A percentile compares a stretch with the other conserved stretches of the same genome.
Conservation (phyloP, 75 land plant genomes). For the Azolla pinnata region DNA sequence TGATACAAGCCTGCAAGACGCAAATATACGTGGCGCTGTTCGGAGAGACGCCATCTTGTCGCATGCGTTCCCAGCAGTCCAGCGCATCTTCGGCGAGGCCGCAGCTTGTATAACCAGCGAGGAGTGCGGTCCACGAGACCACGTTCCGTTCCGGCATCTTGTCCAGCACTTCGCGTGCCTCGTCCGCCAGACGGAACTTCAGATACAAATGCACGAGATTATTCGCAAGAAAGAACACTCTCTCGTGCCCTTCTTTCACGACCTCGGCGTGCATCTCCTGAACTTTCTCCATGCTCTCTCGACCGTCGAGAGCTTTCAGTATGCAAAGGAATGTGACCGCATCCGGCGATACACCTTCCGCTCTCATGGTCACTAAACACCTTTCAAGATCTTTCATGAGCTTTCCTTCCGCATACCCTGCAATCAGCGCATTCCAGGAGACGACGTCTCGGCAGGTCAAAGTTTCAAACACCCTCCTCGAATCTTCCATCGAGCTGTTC, state of each 20-base stretch:
- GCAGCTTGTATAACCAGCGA: conserved; percentile 29
- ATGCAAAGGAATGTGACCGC: conserved; percentile 20
- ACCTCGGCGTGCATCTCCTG: conserved; percentile 27
- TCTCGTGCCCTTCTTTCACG: conserved; percentile 19
- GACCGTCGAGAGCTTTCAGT: conserved; percentile 16
- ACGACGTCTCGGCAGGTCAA: conserved; percentile 11
- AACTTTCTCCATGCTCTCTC: conserved; percentile 12
- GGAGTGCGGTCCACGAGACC: conserved; percentile 42
- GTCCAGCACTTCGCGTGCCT: conserved; percentile 23
- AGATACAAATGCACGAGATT: conserved; percentile 41
- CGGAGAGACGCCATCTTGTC: conserved; percentile 18
- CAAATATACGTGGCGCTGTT: conserved; percentile 29
- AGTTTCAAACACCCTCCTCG: conserved; percentile 21
- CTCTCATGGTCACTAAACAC: conserved; percentile 24
- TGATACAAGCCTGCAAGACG: conserved; percentile 33
- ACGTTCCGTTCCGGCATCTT: conserved; percentile 25
- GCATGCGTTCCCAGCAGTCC: conserved; percentile 17
- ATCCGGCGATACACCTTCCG: conserved; percentile 9
- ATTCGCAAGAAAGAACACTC: conserved; percentile 27
- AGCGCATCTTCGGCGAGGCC: conserved; percentile 19
- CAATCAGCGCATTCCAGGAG: conserved; percentile 43
- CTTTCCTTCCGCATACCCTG: conserved; percentile 23
- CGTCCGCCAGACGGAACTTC: conserved; percentile 22
- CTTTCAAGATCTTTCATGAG: conserved; percentile 26
- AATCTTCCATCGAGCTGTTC: conserved; percentile 10